Base-by-base conservation (phyloP, 1,139 yeast genomes). In the Suhomyces taliae region DNA sequence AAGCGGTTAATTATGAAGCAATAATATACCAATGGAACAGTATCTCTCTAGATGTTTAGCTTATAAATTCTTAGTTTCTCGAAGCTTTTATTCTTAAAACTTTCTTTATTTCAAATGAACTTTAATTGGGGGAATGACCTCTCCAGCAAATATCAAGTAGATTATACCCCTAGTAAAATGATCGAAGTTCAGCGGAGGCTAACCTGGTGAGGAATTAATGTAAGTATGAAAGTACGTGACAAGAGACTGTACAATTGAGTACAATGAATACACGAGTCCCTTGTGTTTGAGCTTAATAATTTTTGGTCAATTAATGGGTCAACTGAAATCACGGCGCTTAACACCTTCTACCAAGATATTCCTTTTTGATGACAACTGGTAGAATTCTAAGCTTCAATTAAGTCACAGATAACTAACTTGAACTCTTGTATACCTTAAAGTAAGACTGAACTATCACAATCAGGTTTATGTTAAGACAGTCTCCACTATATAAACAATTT, bases 401-500 rank as follows among this genome's bases (percentile, higher is more conserved):
- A 4, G 3, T 29, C 32, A 5, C 4, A 9, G 9, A 29, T 9
- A 29, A 7, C 32, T 9, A 29, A 2, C 32, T 9, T 19, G 32
- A 11, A 9, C n/a, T 29, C 32, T 29, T 29, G 11, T 29, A 29
- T 29, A 29, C 32, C 32, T 29, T 29, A 29, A 29, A 2, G 11
- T 29, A 29, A 29, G 32, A 29, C 32, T 29, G 32, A 29, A 29
- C 32, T 29, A 29, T 29, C 11, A 29, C 32, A 29, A 4, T 9
- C 32, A 19, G 32, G 32, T 29, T 29, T 29, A 29, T 29, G 2
- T 11, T 29, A 29, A 29, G 32, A 29, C 32, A 29, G 32, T 29
- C 32, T 34, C 47, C 36, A 41, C 32, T 46, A 46, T 46, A 46
- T 46, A 46, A 43, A 41, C 44, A 46, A 46, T 40, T 39, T 37